Conservation (phyloP, 768 basidiomycete genomes). For the Arthromyces matolae region DNA sequence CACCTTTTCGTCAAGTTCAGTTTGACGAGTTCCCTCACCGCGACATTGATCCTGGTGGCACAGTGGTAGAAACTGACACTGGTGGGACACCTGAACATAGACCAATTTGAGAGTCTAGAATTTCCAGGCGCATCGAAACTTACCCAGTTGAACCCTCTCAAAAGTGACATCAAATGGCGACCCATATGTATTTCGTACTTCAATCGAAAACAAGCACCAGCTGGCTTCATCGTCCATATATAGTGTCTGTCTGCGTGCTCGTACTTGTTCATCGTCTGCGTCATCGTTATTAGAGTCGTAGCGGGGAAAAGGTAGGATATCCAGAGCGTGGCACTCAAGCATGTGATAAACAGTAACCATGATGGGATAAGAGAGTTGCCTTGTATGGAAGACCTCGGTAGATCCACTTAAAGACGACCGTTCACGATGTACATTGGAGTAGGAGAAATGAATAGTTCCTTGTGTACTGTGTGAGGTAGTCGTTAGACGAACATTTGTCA, state of each 20-base stretch:
- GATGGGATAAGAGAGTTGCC: slow-evolving; percentile 85
- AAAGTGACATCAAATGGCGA: slow-evolving; percentile 88
- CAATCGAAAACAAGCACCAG: slow-evolving; percentile 86
- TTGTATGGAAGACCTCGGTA: slow-evolving; percentile 69
- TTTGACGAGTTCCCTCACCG: slow-evolving; percentile 64
- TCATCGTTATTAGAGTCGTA: slow-evolving; percentile 18
- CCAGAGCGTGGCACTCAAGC: slow-evolving; percentile 83
- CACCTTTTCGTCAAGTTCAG: too few species aligned
- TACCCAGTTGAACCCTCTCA: slow-evolving; percentile 58
- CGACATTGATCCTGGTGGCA: slow-evolving; percentile 86
- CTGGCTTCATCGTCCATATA: slow-evolving; percentile 48
- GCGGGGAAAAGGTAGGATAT: slow-evolving; percentile 63
- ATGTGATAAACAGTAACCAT: slow-evolving; percentile 94
- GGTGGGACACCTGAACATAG: slow-evolving; percentile 35
- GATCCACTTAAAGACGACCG: slow-evolving; percentile 22
- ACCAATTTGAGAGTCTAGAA: slow-evolving; percentile 1
- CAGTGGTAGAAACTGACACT: slow-evolving; percentile 48
- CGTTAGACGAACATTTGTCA: slow-evolving; percentile 13
- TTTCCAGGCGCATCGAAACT: slow-evolving; percentile 36
- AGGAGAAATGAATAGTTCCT: slow-evolving; percentile 81
- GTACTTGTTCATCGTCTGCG: slow-evolving; percentile 18
- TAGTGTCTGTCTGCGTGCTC: slow-evolving; percentile 27
- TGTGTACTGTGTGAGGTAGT: slow-evolving; percentile 52
- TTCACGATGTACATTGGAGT: slow-evolving; percentile 61
- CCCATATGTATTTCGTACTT: slow-evolving; percentile 90